Evolutionary conservation across 441 rosid species (phyloP).

Genomic region (Aquilaria agallochum): DNA sequence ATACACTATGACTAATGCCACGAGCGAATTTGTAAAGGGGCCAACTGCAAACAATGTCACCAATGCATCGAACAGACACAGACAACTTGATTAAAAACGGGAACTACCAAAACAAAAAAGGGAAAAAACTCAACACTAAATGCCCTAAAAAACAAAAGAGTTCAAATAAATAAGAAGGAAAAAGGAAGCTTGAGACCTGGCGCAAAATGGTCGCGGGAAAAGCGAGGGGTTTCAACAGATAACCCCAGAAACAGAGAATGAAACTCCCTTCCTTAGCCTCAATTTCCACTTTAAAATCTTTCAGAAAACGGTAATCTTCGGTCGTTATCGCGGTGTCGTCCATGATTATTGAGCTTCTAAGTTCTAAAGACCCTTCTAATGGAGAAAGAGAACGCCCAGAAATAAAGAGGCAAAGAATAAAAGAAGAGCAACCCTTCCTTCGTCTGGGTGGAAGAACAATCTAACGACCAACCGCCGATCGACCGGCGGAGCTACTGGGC

Average conservation of each 20-base stretch:
- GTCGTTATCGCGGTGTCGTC: constrained; percentile 21
- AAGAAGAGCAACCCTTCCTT: constrained; percentile 20
- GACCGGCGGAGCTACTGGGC: constrained; percentile 13
- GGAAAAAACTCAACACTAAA: constrained; percentile 4
- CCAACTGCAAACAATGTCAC: too few relatives aligned
- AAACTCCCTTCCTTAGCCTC: constrained; percentile 40
- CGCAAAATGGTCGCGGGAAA: constrained; percentile 53
- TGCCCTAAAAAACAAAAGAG: background rate
- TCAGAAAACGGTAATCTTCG: constrained; percentile 42
- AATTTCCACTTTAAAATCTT: constrained; percentile 53
- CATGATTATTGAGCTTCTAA: too few relatives aligned
- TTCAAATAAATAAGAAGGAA: background rate
- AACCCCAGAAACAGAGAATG: constrained; percentile 68
- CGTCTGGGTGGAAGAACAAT: background rate
- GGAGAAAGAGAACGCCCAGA: constrained; percentile 27
- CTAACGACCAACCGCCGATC: constrained; percentile 11
- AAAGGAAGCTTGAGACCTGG: constrained; percentile 35
- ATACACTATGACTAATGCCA: too few relatives aligned
- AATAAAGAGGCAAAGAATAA: constrained; percentile 10
- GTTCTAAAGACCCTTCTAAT: too few relatives aligned
- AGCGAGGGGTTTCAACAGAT: constrained; percentile 44
- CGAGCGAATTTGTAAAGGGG: too few relatives aligned
- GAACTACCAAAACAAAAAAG: background rate
- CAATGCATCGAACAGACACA: background rate
- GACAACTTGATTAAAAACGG: background rate